Evolutionary conservation across 192 early-diverging fungal species (phyloP), one percentile per base, ranked within the genome.

Genomic region (Coemansia interrupta): DNA sequence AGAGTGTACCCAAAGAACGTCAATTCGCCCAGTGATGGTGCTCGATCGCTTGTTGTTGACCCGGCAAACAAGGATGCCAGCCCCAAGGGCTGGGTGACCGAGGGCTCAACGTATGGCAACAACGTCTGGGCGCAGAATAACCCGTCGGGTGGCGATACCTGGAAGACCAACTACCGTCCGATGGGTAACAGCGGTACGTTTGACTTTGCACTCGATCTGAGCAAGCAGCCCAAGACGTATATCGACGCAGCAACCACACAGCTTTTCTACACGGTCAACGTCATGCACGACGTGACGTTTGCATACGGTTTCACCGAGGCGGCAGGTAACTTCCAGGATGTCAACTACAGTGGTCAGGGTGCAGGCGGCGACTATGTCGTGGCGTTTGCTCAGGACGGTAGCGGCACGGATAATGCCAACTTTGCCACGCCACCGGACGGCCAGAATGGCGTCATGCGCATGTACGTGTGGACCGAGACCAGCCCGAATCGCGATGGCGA

Each of bases 371-470:
- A 95, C 79, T 83, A 86, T 19, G 85, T 97, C 8, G 87, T 93
- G 78, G 92, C 93, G 15, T 90, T 92, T 68, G 92, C 90, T 3
- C 94, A 97, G 71, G 90, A 94, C 71, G 90, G 90, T 9, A 85
- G 86, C 32, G 90, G 92, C 46, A 84, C 79, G 55, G 91, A 93
- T 71, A 94, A 93, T 83, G 94, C 94, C 56, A 92, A 92, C 70
- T 97, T 97, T 83, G 90, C 89, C 13, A 92, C 94, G 23, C 92
- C 94, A 9, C 92, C 90, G 4, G 94, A 96, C 79, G 94, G 94
- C 45, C 82, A 89, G 66, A 84, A 84, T 57, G 89, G 87, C 36
- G 79, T 88, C 60, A 96, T 96, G 94, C 84, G 89, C 26, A 96
- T 96, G 94, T 95, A 92, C 47, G 82, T 92, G 4, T 96, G 94